Conservation (phyloP, 106 monocot genomes). For the Dioscorea zingiberensis region DNA sequence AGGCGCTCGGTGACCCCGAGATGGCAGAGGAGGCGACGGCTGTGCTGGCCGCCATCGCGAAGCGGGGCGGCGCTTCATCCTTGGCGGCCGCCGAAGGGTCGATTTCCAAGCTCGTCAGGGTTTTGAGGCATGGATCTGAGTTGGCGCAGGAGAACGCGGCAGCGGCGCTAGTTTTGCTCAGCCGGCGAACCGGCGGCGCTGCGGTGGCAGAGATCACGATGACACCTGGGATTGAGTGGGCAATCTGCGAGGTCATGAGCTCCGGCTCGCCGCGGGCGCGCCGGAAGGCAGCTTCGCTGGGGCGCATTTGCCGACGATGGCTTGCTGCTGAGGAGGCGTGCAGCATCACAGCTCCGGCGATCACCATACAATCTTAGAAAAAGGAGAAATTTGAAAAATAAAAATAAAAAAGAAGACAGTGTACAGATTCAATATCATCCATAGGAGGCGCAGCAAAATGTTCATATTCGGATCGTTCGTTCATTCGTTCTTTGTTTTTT, state of each 20-base stretch:
- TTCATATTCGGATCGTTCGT: too few relatives aligned
- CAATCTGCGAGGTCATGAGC: constrained; percentile 72
- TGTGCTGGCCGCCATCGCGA: constrained; percentile 55
- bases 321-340: constrained; percentile 19
- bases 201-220: constrained; percentile 34
- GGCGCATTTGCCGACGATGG: constrained; percentile 64
- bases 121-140: constrained; percentile 55
- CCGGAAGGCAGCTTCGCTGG: constrained; percentile 71
- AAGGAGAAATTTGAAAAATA: too few relatives aligned
- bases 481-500: too few relatives aligned
- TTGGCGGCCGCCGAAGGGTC: constrained; percentile 27
- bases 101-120: constrained; percentile 31
- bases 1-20: constrained; percentile 21
- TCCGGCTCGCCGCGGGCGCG: constrained; percentile 65
- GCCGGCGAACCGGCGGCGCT: constrained; percentile 20
- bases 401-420: too few relatives aligned
- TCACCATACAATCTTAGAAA: too few relatives aligned
- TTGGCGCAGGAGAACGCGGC: constrained; percentile 64
- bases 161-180: constrained; percentile 34
- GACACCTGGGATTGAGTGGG: constrained; percentile 71
- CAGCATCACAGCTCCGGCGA: too few relatives aligned
- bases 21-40: constrained; percentile 43
- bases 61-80: constrained; percentile 56
- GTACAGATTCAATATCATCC: too few relatives aligned
- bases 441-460: too few relatives aligned